Base-by-base conservation (phyloP, 2,329 filamentous ascomycete genomes). In the Didymella keratinophila region DNA sequence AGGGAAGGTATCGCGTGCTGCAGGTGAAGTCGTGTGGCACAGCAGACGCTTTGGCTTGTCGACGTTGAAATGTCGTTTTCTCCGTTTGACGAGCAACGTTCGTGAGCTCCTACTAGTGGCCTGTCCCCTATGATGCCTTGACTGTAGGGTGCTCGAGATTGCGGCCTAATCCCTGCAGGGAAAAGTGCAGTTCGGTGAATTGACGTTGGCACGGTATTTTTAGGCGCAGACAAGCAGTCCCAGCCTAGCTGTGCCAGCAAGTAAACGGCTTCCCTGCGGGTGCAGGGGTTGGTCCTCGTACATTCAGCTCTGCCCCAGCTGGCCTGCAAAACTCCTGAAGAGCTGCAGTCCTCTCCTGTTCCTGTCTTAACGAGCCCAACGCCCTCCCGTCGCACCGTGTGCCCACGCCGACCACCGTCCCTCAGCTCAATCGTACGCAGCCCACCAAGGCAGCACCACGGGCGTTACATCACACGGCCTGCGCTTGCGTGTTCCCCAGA, bases 251-350 rank as follows among this genome's bases (percentile, higher is more conserved):
- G 44, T 60, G 58, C 56, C 58, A 63, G 45, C 56, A 58, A 58
- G 56, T 60, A 51, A 58, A 58, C 61, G 53, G 61, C 54, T 55
- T 25, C 7, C 55, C 43, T 41, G 55, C 55, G 58, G 58, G 32
- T 45, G 55, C 50, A 64, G 58, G 54, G 52, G 55, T 32, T 32
- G 12, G 30, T 62, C 57, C 56, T 63, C 49, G 60, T 60, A 60
- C 62, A 55, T 52, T 65, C 64, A 67, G 62, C 62, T 65, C 62
- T 62, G 61, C 61, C 60, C 58, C 56, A 60, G 56, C 58, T 59
- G 61, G 50, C 52, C 56, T 60, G 61, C 58, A 64, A 65, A 63
- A 57, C 58, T 58, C 58, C 58, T 62, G 57, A 62, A 56, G 58
- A 55, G 52, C 50, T 56, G 43, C 58, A 48, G 12, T 49, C 45